These are phyloP conservation scores for Penicillium parvum DNA, from an alignment of 495 filamentous ascomycete genomes.

Conservation along the genomic window DNA sequence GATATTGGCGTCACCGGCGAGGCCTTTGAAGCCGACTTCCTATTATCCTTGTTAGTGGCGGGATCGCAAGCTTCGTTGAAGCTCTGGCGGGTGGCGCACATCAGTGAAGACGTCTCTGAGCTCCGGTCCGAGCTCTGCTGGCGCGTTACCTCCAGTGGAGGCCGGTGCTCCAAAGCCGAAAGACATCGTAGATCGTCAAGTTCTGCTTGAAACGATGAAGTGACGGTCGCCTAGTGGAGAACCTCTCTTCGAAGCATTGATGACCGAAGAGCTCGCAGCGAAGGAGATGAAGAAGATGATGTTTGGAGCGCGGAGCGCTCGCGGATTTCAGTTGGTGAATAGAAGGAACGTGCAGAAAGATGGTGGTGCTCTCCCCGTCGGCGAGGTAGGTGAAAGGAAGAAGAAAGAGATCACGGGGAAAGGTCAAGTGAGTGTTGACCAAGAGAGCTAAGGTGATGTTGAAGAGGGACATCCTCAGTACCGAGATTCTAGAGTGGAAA, in stretches of 20 bases:
- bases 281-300: constrained; percentile 33
- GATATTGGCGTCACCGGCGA: constrained; percentile 77
- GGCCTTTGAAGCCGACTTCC: constrained; percentile 77
- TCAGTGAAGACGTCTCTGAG: constrained; percentile 46
- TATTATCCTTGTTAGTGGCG: constrained; percentile 28
- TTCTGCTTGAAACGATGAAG: constrained; percentile 39
- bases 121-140: constrained; percentile 39
- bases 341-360: constrained; percentile 39
- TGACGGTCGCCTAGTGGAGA: constrained; percentile 35
- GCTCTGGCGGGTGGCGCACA: constrained; percentile 26
- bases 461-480: too few relatives aligned
- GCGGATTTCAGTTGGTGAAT: constrained; percentile 40
- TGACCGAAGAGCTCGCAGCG: constrained; percentile 27
- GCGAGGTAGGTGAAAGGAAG: too few relatives aligned
- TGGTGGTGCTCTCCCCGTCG: constrained; percentile 24
- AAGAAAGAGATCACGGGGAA: too few relatives aligned
- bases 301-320: constrained; percentile 41
- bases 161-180: constrained; percentile 51
- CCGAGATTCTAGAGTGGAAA: too few relatives aligned
- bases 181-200: too few relatives aligned
- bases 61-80: background rate
- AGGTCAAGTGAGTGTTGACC: too few relatives aligned
- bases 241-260: constrained; percentile 35
- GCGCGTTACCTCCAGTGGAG: constrained; percentile 27
- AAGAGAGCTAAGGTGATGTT: too few relatives aligned